Conservation (phyloP, 768 basidiomycete genomes). For the Mycena galericulata region DNA sequence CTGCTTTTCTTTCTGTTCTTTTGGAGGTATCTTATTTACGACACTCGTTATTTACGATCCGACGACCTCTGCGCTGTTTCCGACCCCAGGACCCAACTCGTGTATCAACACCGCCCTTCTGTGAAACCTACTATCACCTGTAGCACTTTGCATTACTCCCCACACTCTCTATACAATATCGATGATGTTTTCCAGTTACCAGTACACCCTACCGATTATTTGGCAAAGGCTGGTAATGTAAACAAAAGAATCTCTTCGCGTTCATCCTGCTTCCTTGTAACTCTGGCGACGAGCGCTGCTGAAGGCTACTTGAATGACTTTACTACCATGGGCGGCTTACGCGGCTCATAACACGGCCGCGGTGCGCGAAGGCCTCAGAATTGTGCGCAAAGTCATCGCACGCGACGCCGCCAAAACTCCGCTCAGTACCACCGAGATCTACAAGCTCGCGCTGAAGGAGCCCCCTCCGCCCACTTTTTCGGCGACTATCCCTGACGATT, state of each 20-base stretch:
- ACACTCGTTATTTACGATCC: neutral
- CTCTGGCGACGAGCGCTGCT: too few species aligned
- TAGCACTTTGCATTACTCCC: constrained; percentile 14
- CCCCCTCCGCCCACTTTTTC: constrained; percentile 13
- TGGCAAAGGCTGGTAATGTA: too few species aligned
- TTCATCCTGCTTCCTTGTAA: too few species aligned
- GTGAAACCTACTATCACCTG: constrained; percentile 12
- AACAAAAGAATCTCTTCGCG: too few species aligned
- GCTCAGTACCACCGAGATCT: constrained; percentile 24
- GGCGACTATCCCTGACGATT: neutral
- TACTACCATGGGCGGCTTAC: constrained; percentile 23
- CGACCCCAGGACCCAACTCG: neutral
- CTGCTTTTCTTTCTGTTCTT: neutral
- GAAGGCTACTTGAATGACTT: too few species aligned
- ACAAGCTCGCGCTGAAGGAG: constrained; percentile 23
- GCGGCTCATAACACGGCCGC: constrained; percentile 26
- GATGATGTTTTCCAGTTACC: neutral
- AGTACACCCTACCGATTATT: too few species aligned
- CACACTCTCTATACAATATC: constrained; percentile 19
- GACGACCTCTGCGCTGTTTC: neutral
- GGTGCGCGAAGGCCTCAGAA: constrained; percentile 25
- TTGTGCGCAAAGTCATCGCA: constrained; percentile 32
- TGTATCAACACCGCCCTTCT: constrained; percentile 20
- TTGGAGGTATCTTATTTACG: neutral
- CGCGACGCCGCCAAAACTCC: constrained; percentile 22